Percentiles rank a stretch among this genome's conserved stretches.
phyloP scores from a whole-genome alignment of 495 filamentous ascomycete species.

The Lindgomyces ingoldianus region DNA sequence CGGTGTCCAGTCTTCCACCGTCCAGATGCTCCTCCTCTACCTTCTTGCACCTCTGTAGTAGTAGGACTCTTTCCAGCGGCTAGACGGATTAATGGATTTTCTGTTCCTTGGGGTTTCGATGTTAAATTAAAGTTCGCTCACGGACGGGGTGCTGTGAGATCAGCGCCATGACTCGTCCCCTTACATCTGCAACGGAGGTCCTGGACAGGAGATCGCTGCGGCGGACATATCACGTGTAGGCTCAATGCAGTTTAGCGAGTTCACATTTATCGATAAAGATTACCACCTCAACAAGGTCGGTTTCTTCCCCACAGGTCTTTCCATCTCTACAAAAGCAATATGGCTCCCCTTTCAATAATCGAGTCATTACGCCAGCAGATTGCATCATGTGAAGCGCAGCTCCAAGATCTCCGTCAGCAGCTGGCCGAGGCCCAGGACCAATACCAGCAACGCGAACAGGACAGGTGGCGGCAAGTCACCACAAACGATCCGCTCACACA shows the following conservation, averaged over 20 bases:
- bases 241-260: background rate
- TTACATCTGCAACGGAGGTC: too few species aligned
- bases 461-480: conserved; percentile 6
- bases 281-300: background rate
- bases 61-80: too few species aligned
- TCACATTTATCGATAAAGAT: background rate
- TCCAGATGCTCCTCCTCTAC: too few species aligned
- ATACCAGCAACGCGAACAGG: conserved; percentile 16
- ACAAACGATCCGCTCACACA: conserved; percentile 16
- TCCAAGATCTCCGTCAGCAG: conserved; percentile 36
- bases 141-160: too few species aligned
- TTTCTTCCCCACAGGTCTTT: background rate
- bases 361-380: conserved; percentile 39
- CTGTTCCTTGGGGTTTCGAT: too few species aligned
- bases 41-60: too few species aligned
- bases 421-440: conserved; percentile 38
- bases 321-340: conserved; percentile 11
- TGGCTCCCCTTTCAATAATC: conserved; percentile 21
- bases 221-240: background rate
- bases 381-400: conserved; percentile 38
- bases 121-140: too few species aligned
- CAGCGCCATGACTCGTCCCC: too few species aligned
- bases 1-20: too few species aligned
- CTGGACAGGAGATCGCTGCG: too few species aligned
- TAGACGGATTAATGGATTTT: too few species aligned